These are phyloP conservation scores for Russula ochroleuca DNA, from an alignment of 768 basidiomycete species.

Conservation along the genomic window DNA sequence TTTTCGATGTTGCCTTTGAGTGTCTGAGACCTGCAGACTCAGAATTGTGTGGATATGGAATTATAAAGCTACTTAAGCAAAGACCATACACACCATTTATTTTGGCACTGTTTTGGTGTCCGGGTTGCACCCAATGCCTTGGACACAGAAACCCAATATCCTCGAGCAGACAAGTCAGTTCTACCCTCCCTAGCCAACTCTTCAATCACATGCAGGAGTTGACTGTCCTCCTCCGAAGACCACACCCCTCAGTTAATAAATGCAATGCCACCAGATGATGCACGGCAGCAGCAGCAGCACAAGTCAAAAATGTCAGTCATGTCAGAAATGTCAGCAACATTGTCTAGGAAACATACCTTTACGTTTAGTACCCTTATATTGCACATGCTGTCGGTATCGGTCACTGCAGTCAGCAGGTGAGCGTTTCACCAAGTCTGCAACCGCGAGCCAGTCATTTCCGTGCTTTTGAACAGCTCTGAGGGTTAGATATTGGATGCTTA, in stretches of 20 bases:
- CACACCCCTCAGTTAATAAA: neutral
- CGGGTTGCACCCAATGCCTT: neutral
- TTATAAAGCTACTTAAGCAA: too few species aligned
- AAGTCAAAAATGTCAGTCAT: neutral
- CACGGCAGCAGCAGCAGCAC: too few species aligned
- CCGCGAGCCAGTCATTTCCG: neutral
- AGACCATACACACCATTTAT: constrained; percentile 2
- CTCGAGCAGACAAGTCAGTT: neutral
- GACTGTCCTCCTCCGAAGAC: neutral
- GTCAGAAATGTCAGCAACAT: neutral
- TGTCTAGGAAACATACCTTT: neutral
- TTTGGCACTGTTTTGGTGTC: neutral
- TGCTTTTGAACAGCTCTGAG: constrained; percentile 1
- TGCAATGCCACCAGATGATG: too few species aligned
- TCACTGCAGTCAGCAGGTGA: neutral
- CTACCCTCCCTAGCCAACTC: neutral
- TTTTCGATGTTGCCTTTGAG: neutral
- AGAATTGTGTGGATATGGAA: too few species aligned
- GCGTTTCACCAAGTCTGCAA: neutral
- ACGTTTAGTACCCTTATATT: neutral
- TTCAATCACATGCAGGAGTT: neutral
- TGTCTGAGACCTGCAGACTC: neutral
- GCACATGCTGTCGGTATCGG: neutral
- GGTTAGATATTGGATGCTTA: neutral
- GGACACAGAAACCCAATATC: neutral